Evolutionary conservation across 768 basidiomycete species (phyloP).

Genomic region (Leccinum broughii): DNA sequence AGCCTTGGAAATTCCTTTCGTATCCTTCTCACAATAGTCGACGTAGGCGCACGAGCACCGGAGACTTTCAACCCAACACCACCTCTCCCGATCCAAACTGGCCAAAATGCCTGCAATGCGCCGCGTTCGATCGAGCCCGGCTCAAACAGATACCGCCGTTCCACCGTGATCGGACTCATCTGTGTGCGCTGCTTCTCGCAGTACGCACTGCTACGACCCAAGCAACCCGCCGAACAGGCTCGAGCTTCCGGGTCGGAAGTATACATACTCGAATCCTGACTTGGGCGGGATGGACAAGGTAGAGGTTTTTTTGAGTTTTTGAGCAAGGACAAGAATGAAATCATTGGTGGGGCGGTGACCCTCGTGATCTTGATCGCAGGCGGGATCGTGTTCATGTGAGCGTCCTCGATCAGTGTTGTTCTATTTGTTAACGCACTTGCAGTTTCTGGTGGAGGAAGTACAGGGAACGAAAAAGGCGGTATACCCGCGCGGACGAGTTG

Average conservation of each 20-base stretch:
- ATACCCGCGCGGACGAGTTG: too few species aligned
- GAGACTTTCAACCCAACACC: too few species aligned
- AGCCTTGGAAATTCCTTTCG: constrained; percentile 20
- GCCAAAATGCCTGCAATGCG: constrained; percentile 62
- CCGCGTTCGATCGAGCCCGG: constrained; percentile 57
- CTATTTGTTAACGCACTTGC: background rate
- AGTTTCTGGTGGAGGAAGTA: constrained; percentile 22
- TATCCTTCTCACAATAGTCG: constrained; percentile 17
- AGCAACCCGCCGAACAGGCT: constrained; percentile 59
- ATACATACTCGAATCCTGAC: constrained; percentile 55
- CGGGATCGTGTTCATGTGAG: constrained; percentile 38
- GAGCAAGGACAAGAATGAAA: too few species aligned
- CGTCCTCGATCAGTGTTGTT: background rate
- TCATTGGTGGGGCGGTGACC: constrained; percentile 34
- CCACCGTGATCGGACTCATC: constrained; percentile 41
- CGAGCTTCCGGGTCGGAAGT: constrained; percentile 39
- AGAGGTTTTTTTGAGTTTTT: constrained; percentile 31
- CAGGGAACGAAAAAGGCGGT: too few species aligned
- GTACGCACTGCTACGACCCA: constrained; percentile 52
- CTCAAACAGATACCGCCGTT: constrained; percentile 35
- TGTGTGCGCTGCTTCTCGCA: constrained; percentile 62
- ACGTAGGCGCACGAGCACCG: constrained; percentile 8
- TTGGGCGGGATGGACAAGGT: constrained; percentile 48
- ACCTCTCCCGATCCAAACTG: constrained; percentile 8
- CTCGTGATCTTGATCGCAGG: constrained; percentile 41